Evolutionary conservation across 495 filamentous ascomycete genomes (phyloP), one percentile per base, ranked within the genome.

Genomic region (Podospora australis): DNA sequence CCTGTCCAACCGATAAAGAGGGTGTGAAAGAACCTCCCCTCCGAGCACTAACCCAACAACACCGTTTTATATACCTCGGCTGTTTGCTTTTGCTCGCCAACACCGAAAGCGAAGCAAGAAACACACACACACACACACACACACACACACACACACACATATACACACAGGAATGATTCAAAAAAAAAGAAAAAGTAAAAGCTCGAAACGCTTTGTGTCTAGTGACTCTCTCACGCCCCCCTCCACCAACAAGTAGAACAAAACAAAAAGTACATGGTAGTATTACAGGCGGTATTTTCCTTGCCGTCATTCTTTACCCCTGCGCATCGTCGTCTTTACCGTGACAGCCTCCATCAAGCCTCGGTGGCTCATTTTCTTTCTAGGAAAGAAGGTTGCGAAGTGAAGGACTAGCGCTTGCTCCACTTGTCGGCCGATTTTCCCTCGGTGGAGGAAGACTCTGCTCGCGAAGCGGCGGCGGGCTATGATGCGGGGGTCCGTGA

Each of bases 391-490:
- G 63, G 57, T 90, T 88, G 53, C 82, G 79, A 49, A 90, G 59
- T 21, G 84, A 88, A 11, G 86, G 84, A 53, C 81, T 88, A 26
- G 84, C 83, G 49, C 86, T 90, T 4, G 86, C 86, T 3, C 79
- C 80, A 25, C 72, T 77, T 10, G 72, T 67, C 38, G 74, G 64
- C 24, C 75, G 65, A 6, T 63, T 57, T 36, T 77, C 73, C 44
- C 47, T 52, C 19, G 53, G 53, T 8, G 56, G 58, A 2, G 52
- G 55, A 11, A 51, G 17, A 43, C 53, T 64, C 0, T 51, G 54
- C 43, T 72, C 68, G 14, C 60, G 61, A 16, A 44, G 14, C 21
- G 49, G 22, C 17, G 46, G 32, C 29, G 49, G 53, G 30, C 17
- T 47, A n/a, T 39, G 32, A 25, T 38, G 45, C 13, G 30, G 17